Evolutionary conservation across 164 flowering plant species (phyloP), one percentile per base, ranked within the genome.

Genomic region (Taxillus chinensis): DNA sequence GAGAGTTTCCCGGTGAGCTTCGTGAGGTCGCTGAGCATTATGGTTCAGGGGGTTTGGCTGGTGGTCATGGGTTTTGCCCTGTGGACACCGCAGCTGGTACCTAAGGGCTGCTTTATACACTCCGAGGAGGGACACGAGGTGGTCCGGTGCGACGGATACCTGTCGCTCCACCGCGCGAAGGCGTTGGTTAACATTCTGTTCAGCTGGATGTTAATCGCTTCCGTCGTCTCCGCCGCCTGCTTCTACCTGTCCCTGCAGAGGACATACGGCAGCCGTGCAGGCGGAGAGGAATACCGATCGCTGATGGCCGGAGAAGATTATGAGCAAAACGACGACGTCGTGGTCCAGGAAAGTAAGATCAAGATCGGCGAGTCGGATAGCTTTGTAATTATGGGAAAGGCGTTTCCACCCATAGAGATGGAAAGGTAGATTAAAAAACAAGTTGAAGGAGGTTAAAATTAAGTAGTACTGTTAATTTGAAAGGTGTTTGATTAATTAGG

Each of bases 131-230:
- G 51, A 4, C 51, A 48, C 51, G 13, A 48, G 51, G 51, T 48
- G 51, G 51, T 48, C 9, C 51, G 51, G 51, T 48, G 51, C 51
- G 51, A 14, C 13, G 51, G 51, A 11, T 4, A 7, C 13, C 3
- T 1, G 3, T 8, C 51, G 12, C 51, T 48, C 51, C 51, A 48
- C 51, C 51, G 51, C 51, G 51, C 51, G 51, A 48, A 48, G 13
- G 9, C 51, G 51, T 14, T 48, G 13, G 51, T 48, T 14, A 48
- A 48, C 67, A 74, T 87, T 46, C 67, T 74, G 52, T 90, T 90
- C 71, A 84, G 92, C 43, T 90, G 84, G 83, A 76, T 67, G 41
- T n/a, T 83, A 16, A 64, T 81, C 1, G 73, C 60, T 0, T 56
- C 78, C 11, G 67, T 72, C 3, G 51, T 84, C 14, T 79, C 80